Evolutionary conservation across 805 yeast genomes (phyloP).

Genomic region (Yarrowia sp.): DNA sequence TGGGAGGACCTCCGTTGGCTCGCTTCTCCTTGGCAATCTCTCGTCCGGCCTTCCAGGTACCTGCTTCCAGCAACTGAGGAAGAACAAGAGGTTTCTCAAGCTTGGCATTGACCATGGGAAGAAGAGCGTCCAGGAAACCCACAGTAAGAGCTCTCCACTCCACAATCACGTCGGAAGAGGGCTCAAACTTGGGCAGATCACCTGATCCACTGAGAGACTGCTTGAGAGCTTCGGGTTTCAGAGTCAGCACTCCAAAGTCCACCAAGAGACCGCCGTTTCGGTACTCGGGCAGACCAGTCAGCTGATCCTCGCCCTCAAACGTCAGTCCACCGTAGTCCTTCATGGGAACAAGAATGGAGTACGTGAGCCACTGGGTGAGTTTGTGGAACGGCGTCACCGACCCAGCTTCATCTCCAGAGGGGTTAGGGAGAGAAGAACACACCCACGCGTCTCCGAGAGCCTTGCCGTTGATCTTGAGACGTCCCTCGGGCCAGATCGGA

Average conservation of each 20-base stretch:
- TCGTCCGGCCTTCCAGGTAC: conserved; percentile 67
- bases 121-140: conserved; percentile 52
- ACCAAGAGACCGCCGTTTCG: conserved; percentile 64
- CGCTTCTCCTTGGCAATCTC: conserved; percentile 54
- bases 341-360: conserved; percentile 57
- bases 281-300: conserved; percentile 61
- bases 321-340: conserved; percentile 44
- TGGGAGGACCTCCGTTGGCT: conserved; percentile 58
- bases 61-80: conserved; percentile 66
- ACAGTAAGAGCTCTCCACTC: conserved; percentile 68
- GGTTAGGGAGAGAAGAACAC: conserved; percentile 35
- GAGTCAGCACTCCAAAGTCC: conserved; percentile 51
- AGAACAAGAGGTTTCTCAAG: conserved; percentile 42
- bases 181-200: conserved; percentile 50
- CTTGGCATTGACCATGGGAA: conserved; percentile 52
- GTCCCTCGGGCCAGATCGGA: conserved; percentile 62
- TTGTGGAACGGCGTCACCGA: conserved; percentile 62
- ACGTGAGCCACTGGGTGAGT: conserved; percentile 65
- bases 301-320: conserved; percentile 44
- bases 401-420: conserved; percentile 40
- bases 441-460: conserved; percentile 66
- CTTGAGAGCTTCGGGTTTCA: conserved; percentile 44
- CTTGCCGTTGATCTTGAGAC: conserved; percentile 50
- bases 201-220: conserved; percentile 31
- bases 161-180: conserved; percentile 59